Evolutionary conservation across 163 green algal genomes (phyloP).

Genomic region (Coccomyxa subellipsoidea): DNA sequence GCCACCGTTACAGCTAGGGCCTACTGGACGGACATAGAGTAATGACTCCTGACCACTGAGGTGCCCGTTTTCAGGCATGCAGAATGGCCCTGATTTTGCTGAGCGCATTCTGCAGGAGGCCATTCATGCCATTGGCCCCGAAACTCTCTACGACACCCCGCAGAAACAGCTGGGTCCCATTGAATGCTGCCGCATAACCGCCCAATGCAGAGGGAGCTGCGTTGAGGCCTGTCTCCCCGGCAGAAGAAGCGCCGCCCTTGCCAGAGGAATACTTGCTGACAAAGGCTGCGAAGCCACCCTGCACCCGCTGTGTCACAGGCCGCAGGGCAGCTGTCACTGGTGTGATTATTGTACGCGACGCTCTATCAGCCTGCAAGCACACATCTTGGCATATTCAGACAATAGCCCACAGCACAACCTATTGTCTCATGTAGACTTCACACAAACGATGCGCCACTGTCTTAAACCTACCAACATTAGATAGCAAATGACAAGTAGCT

Average conservation of each 20-base stretch:
- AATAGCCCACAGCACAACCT: no score
- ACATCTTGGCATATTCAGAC: not conserved
- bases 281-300: not conserved
- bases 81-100: not conserved
- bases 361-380: not conserved
- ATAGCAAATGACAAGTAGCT: no score
- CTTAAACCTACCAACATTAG: no score
- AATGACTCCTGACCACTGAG: no score
- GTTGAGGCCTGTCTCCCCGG: not conserved
- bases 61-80: not conserved
- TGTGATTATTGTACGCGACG: not conserved
- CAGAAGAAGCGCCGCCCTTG: not conserved
- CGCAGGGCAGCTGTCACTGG: not conserved
- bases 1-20: not conserved
- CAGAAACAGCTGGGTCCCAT: not conserved
- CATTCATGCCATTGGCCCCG: not conserved
- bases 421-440: no score
- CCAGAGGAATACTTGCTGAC: not conserved
- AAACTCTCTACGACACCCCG: not conserved
- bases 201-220: not conserved
- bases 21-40: not conserved
- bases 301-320: not conserved
- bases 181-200: not conserved
- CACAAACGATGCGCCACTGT: no score
- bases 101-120: not conserved